These are phyloP conservation scores for Dactylellina cionopaga DNA, from an alignment of 2,329 filamentous ascomycete genomes.

Conservation along the genomic window DNA sequence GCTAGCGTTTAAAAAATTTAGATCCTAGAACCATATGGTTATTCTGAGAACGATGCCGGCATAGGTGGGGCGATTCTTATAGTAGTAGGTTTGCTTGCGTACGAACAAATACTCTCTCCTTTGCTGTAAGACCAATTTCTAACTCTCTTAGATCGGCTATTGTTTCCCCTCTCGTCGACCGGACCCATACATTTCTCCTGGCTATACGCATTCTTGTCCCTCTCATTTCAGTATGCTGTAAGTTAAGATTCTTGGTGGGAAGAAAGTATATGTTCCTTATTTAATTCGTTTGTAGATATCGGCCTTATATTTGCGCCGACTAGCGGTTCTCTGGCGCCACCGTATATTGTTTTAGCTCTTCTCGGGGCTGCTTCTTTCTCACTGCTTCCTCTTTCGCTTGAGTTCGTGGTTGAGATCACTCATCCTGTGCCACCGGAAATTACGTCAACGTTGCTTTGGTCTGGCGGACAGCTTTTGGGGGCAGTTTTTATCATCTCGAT, in stretches of 20 bases:
- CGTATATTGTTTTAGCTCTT: slow-evolving; percentile 78
- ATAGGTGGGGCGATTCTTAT: slow-evolving; percentile 91
- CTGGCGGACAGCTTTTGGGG: slow-evolving; percentile 83
- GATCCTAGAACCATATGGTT: slow-evolving; percentile 85
- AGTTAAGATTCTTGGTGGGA: neutral
- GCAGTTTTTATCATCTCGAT: slow-evolving; percentile 85
- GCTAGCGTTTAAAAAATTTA: slow-evolving; percentile 5
- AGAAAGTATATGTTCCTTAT: neutral
- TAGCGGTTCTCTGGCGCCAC: slow-evolving; percentile 70
- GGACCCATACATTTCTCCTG: slow-evolving; percentile 79
- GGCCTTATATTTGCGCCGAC: slow-evolving; percentile 81
- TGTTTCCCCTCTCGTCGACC: slow-evolving; percentile 82
- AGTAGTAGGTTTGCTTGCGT: slow-evolving; percentile 79
- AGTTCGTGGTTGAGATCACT: slow-evolving; percentile 86
- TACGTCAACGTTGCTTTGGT: slow-evolving; percentile 84
- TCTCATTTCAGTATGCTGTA: slow-evolving; percentile 72
- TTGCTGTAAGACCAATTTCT: neutral
- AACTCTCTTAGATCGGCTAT: slow-evolving; percentile 69
- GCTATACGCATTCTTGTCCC: slow-evolving; percentile 80
- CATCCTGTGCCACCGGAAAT: slow-evolving; percentile 89
- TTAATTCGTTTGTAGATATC: slow-evolving; percentile 65
- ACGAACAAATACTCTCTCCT: neutral
- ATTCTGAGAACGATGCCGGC: slow-evolving; percentile 82
- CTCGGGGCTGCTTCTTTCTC: slow-evolving; percentile 83
- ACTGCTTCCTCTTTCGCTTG: slow-evolving; percentile 83